Evolutionary conservation across 1,284 basidiomycete genomes (phyloP).

Genomic region (Tetrapyrgos nigripes): DNA sequence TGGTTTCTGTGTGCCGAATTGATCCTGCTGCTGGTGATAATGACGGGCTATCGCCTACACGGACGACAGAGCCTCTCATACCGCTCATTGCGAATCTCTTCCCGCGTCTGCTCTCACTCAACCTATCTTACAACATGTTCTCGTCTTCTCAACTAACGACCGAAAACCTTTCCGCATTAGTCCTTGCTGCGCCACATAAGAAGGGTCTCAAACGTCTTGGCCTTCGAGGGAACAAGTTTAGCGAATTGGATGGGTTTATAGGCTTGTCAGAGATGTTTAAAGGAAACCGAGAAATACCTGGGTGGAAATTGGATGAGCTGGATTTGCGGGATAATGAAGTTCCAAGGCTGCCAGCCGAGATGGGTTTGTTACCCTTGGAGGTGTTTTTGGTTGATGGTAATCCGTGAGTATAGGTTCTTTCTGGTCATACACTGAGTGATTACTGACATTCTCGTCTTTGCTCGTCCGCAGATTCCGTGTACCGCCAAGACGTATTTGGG

Average conservation of each 20-base stretch:
- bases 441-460: neutral
- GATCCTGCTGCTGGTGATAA: constrained; percentile 30
- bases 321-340: constrained; percentile 83
- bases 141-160: constrained; percentile 57
- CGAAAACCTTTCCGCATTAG: constrained; percentile 51
- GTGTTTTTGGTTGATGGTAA: constrained; percentile 87
- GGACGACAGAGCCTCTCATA: constrained; percentile 58
- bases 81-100: constrained; percentile 67
- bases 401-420: constrained; percentile 52
- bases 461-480: constrained; percentile 67
- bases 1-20: constrained; percentile 49
- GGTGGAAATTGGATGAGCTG: constrained; percentile 80
- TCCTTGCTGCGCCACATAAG: constrained; percentile 51
- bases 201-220: constrained; percentile 68
- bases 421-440: neutral
- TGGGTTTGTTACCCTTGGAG: constrained; percentile 77
- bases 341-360: constrained; percentile 64
- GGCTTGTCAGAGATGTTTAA: constrained; percentile 65
- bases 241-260: constrained; percentile 65
- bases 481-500: constrained; percentile 81
- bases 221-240: constrained; percentile 70
- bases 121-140: constrained; percentile 76
- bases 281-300: constrained; percentile 62
- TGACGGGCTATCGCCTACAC: constrained; percentile 41
- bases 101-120: constrained; percentile 68